Conservation (phyloP, 73 alveolate species). For the Paramecium bursaria region DNA sequence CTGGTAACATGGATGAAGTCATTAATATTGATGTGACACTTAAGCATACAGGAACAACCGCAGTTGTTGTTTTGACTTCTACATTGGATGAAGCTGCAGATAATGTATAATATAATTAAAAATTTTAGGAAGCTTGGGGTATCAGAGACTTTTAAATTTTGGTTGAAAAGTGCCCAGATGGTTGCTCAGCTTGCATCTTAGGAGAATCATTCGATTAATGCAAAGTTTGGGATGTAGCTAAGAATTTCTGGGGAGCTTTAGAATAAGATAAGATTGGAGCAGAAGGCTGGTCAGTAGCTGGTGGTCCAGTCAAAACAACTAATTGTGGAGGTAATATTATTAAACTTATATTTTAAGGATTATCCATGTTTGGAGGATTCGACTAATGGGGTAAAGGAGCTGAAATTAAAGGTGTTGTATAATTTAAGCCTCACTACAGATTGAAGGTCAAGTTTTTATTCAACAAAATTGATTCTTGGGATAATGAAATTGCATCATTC, state of each 20-base stretch:
- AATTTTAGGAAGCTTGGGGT: conserved; percentile 47
- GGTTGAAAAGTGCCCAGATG: conserved; percentile 46
- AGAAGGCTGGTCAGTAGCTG: not conserved
- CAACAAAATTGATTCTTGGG: conserved; percentile 58
- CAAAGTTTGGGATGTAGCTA: not conserved
- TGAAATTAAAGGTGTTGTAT: not conserved
- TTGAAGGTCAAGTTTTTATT: conserved; percentile 12
- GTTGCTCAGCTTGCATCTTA: conserved; percentile 26
- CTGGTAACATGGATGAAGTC: conserved; percentile 8
- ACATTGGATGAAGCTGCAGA: conserved; percentile 42
- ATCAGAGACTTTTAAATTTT: conserved; percentile 20
- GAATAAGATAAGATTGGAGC: not conserved
- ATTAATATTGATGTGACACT: not conserved
- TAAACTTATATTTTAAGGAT: not conserved
- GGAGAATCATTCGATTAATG: not conserved
- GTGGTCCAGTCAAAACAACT: not conserved
- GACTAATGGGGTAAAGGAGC: conserved; percentile 16
- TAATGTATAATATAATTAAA: conserved; percentile 1
- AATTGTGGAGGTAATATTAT: conserved; percentile 11
- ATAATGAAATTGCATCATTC: conserved; percentile 50
- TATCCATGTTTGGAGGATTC: conserved; percentile 27
- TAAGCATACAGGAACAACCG: conserved; percentile 45
- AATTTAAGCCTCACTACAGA: conserved; percentile 8
- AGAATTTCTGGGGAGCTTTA: not conserved
- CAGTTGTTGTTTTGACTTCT: conserved; percentile 49